Evolutionary conservation across 225 moss, liverwort and hornwort genomes (phyloP).

Genomic region (Polytrichum commune): DNA sequence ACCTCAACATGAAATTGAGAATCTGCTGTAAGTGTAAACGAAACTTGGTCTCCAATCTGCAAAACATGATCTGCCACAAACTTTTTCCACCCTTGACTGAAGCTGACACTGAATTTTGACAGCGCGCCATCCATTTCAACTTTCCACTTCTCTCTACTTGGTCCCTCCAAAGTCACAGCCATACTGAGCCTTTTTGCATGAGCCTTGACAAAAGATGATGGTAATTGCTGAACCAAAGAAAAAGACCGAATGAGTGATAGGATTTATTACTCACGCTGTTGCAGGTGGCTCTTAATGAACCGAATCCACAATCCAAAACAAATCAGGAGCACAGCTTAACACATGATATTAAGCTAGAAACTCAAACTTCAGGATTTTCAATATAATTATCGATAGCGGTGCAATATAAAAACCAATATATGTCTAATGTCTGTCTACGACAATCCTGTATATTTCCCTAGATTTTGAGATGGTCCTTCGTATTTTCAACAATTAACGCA

Average conservation of each 20-base stretch:
- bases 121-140: constrained; percentile 28
- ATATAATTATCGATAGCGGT: neutral
- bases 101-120: constrained; percentile 24
- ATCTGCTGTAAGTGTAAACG: constrained; percentile 32
- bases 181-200: constrained; percentile 18
- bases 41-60: constrained; percentile 58
- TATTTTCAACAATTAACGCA: neutral
- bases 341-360: neutral
- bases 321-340: neutral
- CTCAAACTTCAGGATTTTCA: neutral
- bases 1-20: constrained; percentile 55
- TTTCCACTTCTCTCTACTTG: constrained; percentile 40
- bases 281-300: neutral
- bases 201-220: constrained; percentile 43
- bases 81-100: constrained; percentile 41
- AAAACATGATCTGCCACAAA: constrained; percentile 43
- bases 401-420: neutral
- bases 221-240: constrained; percentile 35
- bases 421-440: neutral
- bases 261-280: neutral
- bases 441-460: too few species aligned
- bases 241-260: neutral
- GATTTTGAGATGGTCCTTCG: neutral
- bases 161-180: constrained; percentile 38
- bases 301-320: neutral